phyloP scores from a whole-genome alignment of 2,329 filamentous ascomycete species.

The Akanthomyces dipterigenus region DNA sequence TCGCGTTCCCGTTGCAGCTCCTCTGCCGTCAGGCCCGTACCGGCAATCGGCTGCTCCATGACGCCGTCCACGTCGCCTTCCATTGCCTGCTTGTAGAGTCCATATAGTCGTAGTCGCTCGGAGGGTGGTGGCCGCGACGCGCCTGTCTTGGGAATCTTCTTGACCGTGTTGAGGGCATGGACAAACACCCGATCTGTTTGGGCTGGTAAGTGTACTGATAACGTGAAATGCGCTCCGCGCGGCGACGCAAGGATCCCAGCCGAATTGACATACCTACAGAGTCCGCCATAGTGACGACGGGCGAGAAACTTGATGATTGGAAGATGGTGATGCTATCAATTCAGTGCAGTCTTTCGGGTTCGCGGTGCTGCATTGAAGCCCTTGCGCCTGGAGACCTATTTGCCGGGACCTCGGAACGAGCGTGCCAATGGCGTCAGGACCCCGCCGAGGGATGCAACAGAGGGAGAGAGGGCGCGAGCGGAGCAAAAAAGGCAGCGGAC shows the following conservation, averaged over 20 bases:
- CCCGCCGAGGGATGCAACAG: constrained; percentile 8
- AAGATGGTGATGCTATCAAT: constrained; percentile 7
- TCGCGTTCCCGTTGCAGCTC: constrained; percentile 54
- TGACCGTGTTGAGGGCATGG: constrained; percentile 97
- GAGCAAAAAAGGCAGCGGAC: not conserved
- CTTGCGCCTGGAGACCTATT: not conserved
- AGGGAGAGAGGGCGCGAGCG: not conserved
- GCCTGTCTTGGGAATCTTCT: constrained; percentile 92
- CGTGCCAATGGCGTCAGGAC: constrained; percentile 14
- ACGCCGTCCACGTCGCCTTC: constrained; percentile 94
- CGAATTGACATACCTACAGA: constrained; percentile 25
- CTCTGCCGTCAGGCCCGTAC: constrained; percentile 40
- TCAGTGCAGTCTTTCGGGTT: not conserved
- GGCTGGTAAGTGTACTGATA: constrained; percentile 2
- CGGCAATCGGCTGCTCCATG: constrained; percentile 68
- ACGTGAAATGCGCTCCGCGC: not conserved
- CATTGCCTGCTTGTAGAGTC: constrained; percentile 98
- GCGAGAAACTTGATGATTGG: not conserved
- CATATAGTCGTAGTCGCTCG: constrained; percentile 88
- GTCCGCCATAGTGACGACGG: constrained; percentile 28
- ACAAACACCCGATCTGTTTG: constrained; percentile 88
- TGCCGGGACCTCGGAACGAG: constrained; percentile 13
- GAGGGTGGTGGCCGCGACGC: constrained; percentile 78
- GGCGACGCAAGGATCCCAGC: not conserved
- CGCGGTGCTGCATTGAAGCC: not conserved